Evolutionary conservation across 2,329 filamentous ascomycete species (phyloP).

Genomic region (Fusarium miscanthi): DNA sequence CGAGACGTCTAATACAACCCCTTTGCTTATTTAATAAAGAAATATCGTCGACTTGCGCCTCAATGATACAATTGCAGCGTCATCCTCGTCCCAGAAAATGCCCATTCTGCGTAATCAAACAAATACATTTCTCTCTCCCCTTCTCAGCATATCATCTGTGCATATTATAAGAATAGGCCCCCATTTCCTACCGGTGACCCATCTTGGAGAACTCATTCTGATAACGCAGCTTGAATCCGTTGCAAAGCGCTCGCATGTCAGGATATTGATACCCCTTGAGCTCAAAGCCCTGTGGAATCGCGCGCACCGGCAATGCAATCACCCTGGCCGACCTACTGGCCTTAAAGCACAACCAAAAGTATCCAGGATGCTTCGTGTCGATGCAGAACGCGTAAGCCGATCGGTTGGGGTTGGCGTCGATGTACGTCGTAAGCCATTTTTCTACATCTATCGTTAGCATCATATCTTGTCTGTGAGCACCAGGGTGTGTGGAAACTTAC

Average conservation of each 20-base stretch:
- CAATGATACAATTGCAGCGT: constrained; percentile 29
- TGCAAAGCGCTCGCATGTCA: constrained; percentile 94
- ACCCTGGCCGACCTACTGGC: constrained; percentile 79
- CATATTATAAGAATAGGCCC: neutral
- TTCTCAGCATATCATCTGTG: neutral
- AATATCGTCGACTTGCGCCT: constrained; percentile 31
- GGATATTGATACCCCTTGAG: constrained; percentile 89
- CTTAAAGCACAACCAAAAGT: constrained; percentile 98
- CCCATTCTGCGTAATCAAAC: constrained; percentile 29
- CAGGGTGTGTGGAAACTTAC: constrained; percentile 66
- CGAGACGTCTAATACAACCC: constrained; percentile 16
- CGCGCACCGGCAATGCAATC: constrained; percentile 85
- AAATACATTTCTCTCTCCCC: constrained; percentile 3
- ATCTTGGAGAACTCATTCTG: constrained; percentile 74
- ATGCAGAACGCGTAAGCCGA: constrained; percentile 97
- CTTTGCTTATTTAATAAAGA: constrained; percentile 17
- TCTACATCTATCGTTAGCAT: constrained; percentile 64
- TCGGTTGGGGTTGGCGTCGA: constrained; percentile 92
- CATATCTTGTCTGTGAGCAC: neutral
- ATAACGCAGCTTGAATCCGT: constrained; percentile 92
- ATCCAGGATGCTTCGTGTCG: constrained; percentile 89
- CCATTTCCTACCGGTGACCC: constrained; percentile 49
- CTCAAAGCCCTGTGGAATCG: constrained; percentile 94
- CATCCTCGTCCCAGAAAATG: constrained; percentile 13
- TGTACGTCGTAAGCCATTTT: constrained; percentile 95